These are phyloP conservation scores for Aureobasidium melanogenum DNA, from an alignment of 2,329 filamentous ascomycete species.

Conservation along the genomic window DNA sequence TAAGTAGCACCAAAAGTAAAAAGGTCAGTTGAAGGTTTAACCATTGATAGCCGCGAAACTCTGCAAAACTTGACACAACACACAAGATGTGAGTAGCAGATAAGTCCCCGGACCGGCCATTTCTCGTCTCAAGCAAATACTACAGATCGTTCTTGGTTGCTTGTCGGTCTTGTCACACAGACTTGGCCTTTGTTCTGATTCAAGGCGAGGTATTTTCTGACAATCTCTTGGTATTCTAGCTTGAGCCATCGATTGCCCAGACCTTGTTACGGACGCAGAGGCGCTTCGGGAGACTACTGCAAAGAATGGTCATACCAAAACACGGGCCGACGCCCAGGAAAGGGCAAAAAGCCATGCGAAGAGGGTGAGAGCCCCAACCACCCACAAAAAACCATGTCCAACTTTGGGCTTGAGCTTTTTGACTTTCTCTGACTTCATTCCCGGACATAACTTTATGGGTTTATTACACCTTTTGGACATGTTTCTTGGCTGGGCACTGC, in stretches of 20 bases:
- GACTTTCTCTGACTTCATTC: background rate
- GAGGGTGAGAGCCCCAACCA: background rate
- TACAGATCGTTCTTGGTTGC: background rate
- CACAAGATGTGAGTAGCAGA: background rate
- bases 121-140: background rate
- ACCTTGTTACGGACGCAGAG: background rate
- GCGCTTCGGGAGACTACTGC: background rate
- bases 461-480: background rate
- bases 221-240: background rate
- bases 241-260: background rate
- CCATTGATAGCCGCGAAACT: background rate
- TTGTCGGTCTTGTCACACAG: background rate
- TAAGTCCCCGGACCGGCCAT: background rate
- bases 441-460: conserved; percentile 1
- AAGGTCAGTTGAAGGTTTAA: background rate
- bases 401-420: background rate
- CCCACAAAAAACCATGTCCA: background rate
- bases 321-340: background rate
- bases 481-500: background rate
- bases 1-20: background rate
- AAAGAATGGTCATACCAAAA: conserved; percentile 4
- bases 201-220: conserved; percentile 1
- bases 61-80: background rate
- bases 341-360: background rate
- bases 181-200: background rate